Evolutionary conservation across 164 flowering plant species (phyloP), one percentile per base, ranked within the genome.

Genomic region (Dillenia turbinata): DNA sequence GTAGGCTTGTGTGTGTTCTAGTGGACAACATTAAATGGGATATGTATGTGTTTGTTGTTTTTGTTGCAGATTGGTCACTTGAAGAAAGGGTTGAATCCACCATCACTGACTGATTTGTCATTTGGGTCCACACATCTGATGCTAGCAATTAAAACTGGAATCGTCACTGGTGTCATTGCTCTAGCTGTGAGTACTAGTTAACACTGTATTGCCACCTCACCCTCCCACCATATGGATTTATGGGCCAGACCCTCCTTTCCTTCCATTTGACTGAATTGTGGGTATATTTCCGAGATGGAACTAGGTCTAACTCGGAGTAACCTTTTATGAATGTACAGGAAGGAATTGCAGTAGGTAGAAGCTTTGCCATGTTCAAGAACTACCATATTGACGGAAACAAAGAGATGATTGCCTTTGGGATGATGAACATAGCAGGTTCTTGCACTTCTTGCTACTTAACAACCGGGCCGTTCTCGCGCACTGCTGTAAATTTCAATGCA

Each of bases 321-420:
- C 6, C 40, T 33, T 33, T 33, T 33, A 33, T 33, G 40, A 33
- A 33, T 5, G 40, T 33, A 24, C 85, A 90, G 95, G 97, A 90
- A 76, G 97, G 92, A 52, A 79, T 90, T 49, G 95, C 95, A 40
- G 97, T 85, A 0, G 95, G 95, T 3, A 75, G 97, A 78, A 88
- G 95, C 66, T 90, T 90, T 58, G 85, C 95, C 22, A 88, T 84
- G 86, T 81, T 78, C 68, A 90, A 90, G 69, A 82, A 88, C 62
- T 90, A 90, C 71, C 78, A 86, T 66, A 88, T 90, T 19, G 95
- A 90, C 74, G 94, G 94, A 2, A 90, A 88, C 84, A 88, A 90
- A 77, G 97, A 90, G 74, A 90, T 88, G 97, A 85, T 90, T 40
- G 92, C 92, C 24, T 68, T 90, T 66, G 97, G 97, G 49, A 83